phyloP scores from a whole-genome alignment of 2,329 filamentous ascomycete genomes.

The Aspergillus novoparasiticus region DNA sequence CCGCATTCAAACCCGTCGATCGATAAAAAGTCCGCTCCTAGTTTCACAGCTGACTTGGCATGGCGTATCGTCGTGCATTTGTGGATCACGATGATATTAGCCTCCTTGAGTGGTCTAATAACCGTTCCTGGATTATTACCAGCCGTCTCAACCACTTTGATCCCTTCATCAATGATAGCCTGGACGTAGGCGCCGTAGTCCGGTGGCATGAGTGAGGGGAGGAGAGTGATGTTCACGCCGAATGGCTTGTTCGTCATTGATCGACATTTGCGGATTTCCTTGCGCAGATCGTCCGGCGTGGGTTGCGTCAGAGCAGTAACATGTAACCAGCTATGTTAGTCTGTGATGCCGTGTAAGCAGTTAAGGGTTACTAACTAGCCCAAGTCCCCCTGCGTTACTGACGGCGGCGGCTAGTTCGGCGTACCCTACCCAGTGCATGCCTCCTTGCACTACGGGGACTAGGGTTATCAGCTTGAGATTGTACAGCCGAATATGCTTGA shows the following conservation, averaged over 20 bases:
- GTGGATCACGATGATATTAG: slow-evolving; percentile 67
- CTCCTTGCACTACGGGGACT: background rate
- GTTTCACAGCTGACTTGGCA: slow-evolving; percentile 84
- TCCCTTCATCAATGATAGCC: slow-evolving; percentile 88
- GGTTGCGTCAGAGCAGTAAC: slow-evolving; percentile 77
- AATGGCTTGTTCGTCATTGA: slow-evolving; percentile 68
- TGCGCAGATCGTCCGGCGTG: slow-evolving; percentile 84
- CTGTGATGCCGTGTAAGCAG: too few relatives aligned
- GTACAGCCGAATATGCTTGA: fast-evolving
- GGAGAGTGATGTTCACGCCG: slow-evolving; percentile 91
- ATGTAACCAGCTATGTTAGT: slow-evolving; percentile 26
- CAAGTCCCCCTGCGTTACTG: slow-evolving; percentile 56
- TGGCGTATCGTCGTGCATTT: slow-evolving; percentile 80
- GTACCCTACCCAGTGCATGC: slow-evolving; percentile 51
- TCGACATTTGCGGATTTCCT: slow-evolving; percentile 86
- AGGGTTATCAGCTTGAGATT: background rate
- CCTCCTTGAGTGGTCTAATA: slow-evolving; percentile 82
- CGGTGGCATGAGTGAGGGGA: slow-evolving; percentile 85
- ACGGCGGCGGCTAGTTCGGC: slow-evolving; percentile 57
- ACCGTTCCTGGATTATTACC: slow-evolving; percentile 89
- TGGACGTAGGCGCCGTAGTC: slow-evolving; percentile 91
- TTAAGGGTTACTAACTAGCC: slow-evolving; percentile 44
- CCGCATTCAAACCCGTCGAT: slow-evolving; percentile 99
- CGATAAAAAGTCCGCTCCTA: slow-evolving; percentile 93
- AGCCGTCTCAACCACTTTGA: slow-evolving; percentile 89